phyloP scores from a whole-genome alignment of 2,329 filamentous ascomycete genomes.

The Alternaria novae-zelandiae region DNA sequence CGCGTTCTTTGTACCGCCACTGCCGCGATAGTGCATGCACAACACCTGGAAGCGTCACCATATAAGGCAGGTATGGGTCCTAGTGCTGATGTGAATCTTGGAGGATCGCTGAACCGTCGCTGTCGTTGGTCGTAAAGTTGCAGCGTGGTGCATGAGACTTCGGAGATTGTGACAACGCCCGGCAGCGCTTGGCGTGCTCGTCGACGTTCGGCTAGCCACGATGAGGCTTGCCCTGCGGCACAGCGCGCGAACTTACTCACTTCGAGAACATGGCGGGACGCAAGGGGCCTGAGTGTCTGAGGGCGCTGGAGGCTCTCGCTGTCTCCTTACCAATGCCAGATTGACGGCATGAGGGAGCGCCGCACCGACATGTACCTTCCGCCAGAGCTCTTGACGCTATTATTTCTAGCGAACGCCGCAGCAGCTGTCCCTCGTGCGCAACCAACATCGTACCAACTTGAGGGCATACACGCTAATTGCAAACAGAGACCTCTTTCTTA shows the following conservation, averaged over 20 bases:
- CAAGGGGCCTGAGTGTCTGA: neutral
- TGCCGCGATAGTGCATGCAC: neutral
- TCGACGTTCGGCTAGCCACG: slow-evolving; percentile 5
- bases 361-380: slow-evolving; percentile 10
- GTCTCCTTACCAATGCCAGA: neutral
- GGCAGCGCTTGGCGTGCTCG: slow-evolving; percentile 3
- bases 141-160: neutral
- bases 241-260: slow-evolving; percentile 2
- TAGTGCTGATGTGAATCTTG: neutral
- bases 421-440: slow-evolving; percentile 18
- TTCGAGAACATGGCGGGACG: neutral
- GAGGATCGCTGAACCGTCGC: neutral
- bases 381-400: slow-evolving; percentile 20
- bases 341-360: neutral
- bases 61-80: neutral
- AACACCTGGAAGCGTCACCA: neutral
- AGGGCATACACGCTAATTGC: neutral
- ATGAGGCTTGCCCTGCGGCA: slow-evolving; percentile 4
- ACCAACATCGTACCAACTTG: neutral
- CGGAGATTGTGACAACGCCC: neutral
- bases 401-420: slow-evolving; percentile 16
- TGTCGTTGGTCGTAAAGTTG: neutral
- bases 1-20: neutral
- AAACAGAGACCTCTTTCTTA: slow-evolving; percentile 1
- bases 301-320: neutral